Evolutionary conservation across 148 eudicot genomes (phyloP).

Genomic region (Dysphania ambrosioides): DNA sequence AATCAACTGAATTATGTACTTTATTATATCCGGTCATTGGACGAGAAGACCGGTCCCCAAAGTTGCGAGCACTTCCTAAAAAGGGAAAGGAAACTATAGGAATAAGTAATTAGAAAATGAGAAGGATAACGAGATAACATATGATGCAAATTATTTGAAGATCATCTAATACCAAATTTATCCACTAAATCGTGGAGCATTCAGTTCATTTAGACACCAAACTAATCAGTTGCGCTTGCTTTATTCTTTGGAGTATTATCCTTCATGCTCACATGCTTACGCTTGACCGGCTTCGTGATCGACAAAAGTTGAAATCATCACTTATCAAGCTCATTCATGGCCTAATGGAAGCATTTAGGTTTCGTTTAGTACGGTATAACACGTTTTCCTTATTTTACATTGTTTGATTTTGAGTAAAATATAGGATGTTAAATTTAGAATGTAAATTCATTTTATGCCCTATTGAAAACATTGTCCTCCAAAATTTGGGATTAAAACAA

Average conservation of each 20-base stretch:
- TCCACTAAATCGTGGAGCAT: slow-evolving; percentile 8
- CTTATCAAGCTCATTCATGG: neutral
- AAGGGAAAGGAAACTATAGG: neutral
- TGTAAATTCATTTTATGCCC: too few species aligned
- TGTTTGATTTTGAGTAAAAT: too few species aligned
- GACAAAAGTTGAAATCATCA: neutral
- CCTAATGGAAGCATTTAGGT: neutral
- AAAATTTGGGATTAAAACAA: too few species aligned
- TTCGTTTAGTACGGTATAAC: too few species aligned
- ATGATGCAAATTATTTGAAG: slow-evolving; percentile 4
- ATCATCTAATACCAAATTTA: slow-evolving; percentile 12
- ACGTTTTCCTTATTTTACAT: too few species aligned
- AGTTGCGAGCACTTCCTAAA: neutral
- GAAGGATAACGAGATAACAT: slow-evolving; percentile 9
- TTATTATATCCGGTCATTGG: slow-evolving; percentile 4
- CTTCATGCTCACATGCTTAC: slow-evolving; percentile 3
- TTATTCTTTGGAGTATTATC: neutral
- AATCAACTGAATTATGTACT: neutral
- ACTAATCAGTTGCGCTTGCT: neutral
- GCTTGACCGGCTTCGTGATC: slow-evolving; percentile 21
- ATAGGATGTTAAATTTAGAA: too few species aligned
- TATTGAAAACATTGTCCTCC: too few species aligned
- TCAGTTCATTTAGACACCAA: slow-evolving; percentile 13
- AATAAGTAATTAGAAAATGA: neutral
- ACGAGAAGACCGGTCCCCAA: neutral